Percentiles rank a stretch among this genome's conserved stretches.
Evolutionary conservation across 1,284 basidiomycete genomes (phyloP).

Genomic region (Tilletia caries): DNA sequence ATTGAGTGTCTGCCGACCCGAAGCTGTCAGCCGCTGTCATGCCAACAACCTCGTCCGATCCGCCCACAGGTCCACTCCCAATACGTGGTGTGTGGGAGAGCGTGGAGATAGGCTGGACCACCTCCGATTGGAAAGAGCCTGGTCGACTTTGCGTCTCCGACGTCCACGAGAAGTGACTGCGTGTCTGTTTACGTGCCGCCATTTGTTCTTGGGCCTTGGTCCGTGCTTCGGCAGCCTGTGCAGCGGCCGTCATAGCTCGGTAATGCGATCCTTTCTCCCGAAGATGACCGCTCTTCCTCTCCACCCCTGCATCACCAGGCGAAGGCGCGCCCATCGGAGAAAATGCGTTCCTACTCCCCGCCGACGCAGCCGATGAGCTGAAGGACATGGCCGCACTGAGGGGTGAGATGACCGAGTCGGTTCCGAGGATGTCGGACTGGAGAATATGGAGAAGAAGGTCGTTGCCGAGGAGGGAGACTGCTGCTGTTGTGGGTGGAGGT

Average conservation of each 20-base stretch:
- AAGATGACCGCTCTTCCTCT: neutral
- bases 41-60: no score
- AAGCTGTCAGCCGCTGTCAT: neutral
- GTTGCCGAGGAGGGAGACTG: neutral
- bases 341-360: neutral
- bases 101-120: no score
- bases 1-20: neutral
- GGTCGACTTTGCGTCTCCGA: no score
- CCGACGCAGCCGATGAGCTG: neutral
- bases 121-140: no score
- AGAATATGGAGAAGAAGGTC: neutral
- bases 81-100: neutral
- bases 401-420: neutral
- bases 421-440: neutral
- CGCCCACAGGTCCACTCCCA: neutral
- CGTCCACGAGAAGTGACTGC: no score
- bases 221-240: neutral
- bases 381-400: neutral
- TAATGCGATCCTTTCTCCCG: conserved; percentile 1
- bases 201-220: neutral
- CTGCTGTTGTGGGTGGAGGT: neutral
- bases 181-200: neutral
- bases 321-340: no score
- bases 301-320: neutral
- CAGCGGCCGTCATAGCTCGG: neutral